These are phyloP conservation scores for Dichomitus squalens DNA, from an alignment of 1,284 basidiomycete species.

Conservation along the genomic window DNA sequence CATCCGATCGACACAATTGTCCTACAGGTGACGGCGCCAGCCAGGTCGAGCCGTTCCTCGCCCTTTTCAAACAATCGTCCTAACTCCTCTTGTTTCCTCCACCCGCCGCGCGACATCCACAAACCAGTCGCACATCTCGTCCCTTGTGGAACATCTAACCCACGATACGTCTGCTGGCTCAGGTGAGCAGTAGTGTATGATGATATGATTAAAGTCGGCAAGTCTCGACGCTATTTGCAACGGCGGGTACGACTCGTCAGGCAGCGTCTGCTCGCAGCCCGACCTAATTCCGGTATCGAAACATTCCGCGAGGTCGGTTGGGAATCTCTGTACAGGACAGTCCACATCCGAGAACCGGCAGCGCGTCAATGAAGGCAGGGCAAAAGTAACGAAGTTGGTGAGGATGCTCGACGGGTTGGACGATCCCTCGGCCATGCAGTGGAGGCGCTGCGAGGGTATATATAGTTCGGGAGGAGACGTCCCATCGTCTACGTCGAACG, in stretches of 20 bases:
- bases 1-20: conserved; percentile 8
- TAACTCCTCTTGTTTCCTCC: neutral
- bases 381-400: neutral
- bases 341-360: neutral
- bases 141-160: neutral
- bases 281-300: neutral
- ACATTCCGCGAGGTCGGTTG: neutral
- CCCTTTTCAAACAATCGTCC: neutral
- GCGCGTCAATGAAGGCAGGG: neutral
- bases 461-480: neutral
- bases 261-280: neutral
- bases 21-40: neutral
- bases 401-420: neutral
- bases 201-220: neutral
- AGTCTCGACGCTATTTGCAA: neutral
- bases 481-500: neutral
- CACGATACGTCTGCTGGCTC: neutral
- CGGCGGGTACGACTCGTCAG: neutral
- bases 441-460: conserved; percentile 7
- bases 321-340: neutral
- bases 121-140: neutral
- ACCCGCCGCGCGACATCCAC: neutral
- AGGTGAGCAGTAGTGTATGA: neutral
- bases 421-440: neutral
- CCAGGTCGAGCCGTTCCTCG: neutral